phyloP scores from a whole-genome alignment of 2,329 filamentous ascomycete species.

The Aureobasidium leucospermi region DNA sequence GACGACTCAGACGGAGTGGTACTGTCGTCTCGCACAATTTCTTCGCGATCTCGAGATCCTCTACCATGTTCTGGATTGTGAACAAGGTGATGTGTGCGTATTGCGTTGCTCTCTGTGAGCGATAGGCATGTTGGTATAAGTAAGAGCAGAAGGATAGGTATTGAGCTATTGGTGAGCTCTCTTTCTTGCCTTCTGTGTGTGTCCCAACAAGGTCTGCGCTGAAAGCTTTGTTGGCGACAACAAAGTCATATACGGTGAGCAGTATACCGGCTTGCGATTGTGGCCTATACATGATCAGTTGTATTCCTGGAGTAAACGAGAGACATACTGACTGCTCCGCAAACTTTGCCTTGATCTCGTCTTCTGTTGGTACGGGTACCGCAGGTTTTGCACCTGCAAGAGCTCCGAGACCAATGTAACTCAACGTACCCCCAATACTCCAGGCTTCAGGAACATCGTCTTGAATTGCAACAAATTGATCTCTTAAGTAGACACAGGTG shows the following conservation, averaged over 20 bases:
- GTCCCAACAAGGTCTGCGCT: slow-evolving; percentile 68
- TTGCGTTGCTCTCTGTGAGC: slow-evolving; percentile 66
- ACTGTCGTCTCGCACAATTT: slow-evolving; percentile 73
- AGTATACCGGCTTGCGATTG: slow-evolving; percentile 71
- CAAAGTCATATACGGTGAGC: slow-evolving; percentile 85
- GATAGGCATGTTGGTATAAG: slow-evolving; percentile 84
- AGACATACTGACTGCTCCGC: slow-evolving; percentile 57
- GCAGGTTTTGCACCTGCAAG: slow-evolving; percentile 58
- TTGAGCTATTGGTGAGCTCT: slow-evolving; percentile 67
- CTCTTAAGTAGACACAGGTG: slow-evolving; percentile 60
- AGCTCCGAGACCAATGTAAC: slow-evolving; percentile 74
- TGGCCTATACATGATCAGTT: slow-evolving; percentile 50
- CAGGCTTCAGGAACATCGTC: slow-evolving; percentile 88
- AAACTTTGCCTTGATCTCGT: slow-evolving; percentile 78
- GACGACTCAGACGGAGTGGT: slow-evolving; percentile 75
- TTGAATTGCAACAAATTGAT: slow-evolving; percentile 75
- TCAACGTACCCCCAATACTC: slow-evolving; percentile 72
- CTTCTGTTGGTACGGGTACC: slow-evolving; percentile 57
- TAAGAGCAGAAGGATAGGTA: slow-evolving; percentile 90
- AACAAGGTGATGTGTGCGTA: slow-evolving; percentile 84
- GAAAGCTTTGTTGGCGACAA: slow-evolving; percentile 90
- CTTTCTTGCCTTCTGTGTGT: slow-evolving; percentile 51
- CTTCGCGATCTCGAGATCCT: slow-evolving; percentile 77
- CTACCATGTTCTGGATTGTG: slow-evolving; percentile 76
- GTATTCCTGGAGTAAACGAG: neutral